These are phyloP conservation scores for Paratrypanosoma confusum DNA, from an alignment of 208 protist genomes.

Conservation along the genomic window DNA sequence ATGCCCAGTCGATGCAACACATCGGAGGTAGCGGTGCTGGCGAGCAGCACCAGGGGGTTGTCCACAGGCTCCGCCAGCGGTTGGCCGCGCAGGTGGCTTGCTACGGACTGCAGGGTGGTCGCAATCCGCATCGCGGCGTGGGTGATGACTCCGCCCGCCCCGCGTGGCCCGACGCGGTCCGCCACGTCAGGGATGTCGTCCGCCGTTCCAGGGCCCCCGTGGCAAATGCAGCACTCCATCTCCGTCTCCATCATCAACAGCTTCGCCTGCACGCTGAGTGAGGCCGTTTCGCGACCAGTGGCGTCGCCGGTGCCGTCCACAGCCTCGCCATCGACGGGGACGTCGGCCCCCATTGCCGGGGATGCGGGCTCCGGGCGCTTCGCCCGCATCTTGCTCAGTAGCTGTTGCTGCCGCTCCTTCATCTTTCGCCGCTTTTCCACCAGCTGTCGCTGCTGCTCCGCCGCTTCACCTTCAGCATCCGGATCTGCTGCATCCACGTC, in stretches of 20 bases:
- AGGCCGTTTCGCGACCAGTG: not conserved
- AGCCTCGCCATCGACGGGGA: not conserved
- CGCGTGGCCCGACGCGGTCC: too few species aligned
- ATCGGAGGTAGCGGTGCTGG: conserved; percentile 34
- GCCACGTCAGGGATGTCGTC: too few species aligned
- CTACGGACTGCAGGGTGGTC: too few species aligned
- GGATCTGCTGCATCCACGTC: conserved; percentile 3
- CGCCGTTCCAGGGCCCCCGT: too few species aligned
- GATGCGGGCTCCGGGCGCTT: conserved; percentile 15
- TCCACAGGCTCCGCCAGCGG: too few species aligned
- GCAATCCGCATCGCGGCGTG: too few species aligned
- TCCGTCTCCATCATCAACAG: conserved; percentile 35
- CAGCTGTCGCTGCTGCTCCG: conserved; percentile 22
- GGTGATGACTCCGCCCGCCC: too few species aligned
- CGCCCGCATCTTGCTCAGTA: conserved; percentile 48
- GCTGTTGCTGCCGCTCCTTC: conserved; percentile 54
- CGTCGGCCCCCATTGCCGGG: not conserved
- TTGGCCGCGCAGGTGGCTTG: too few species aligned
- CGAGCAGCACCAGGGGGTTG: conserved; percentile 51
- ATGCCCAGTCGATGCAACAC: conserved; percentile 19
- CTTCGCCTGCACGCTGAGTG: conserved; percentile 1
- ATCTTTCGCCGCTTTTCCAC: too few species aligned
- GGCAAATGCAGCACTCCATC: conserved; percentile 66
- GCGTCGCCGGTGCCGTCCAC: not conserved
- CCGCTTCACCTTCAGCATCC: conserved; percentile 10